Base-by-base conservation (phyloP, 1,284 basidiomycete genomes). In the Amylostereum chailletii region DNA sequence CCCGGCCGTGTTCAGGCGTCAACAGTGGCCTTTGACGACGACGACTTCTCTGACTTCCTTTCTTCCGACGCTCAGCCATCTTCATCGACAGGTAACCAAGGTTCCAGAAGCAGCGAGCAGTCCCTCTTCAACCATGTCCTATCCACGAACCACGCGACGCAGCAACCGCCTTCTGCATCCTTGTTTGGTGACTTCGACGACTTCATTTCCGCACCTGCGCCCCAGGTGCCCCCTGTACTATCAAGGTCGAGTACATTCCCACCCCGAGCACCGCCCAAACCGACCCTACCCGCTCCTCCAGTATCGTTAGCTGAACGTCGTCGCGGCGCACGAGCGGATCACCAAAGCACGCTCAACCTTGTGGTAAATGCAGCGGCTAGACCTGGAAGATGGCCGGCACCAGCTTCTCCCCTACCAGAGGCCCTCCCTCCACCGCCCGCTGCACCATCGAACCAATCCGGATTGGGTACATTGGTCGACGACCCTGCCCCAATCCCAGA, bases 1-100 rank as follows among this genome's bases (percentile, higher is more conserved):
- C 30, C 31, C 26, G 31, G 8, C 30, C 39, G 9, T 45, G 45
- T 42, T 10, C 44, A 45, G 36, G 36, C 34, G 11, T 44, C 53
- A 26, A 40, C 45, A 27, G 42, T 29, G 41, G 45, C n/a, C 43
- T 53, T 46, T 34, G 55, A 55, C 37, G 58, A 60, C 46, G 57
- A 61, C 45, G 62, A 64, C 34, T 66, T 65, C 47, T 57, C 64
- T 2, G 64, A 64, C 48, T 67, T 67, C 50, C 46, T 50, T 51
- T 27, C 47, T 47, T 11, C 47, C 48, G 37, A 51, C 49, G 30
- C 44, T 34, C 45, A 41, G 8, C 42, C 51, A 8, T 34, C 39
- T 19, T 45, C 46, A 46, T 36, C 52, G 40, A 45, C 43, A 11
- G 42, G 43, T n/a, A 27, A 45, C 34, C 26, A 42, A 11, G 7